Percentiles rank a stretch among this genome's conserved stretches.
Conservation (phyloP, 1,284 basidiomycete genomes). For the Somion occarium region DNA sequence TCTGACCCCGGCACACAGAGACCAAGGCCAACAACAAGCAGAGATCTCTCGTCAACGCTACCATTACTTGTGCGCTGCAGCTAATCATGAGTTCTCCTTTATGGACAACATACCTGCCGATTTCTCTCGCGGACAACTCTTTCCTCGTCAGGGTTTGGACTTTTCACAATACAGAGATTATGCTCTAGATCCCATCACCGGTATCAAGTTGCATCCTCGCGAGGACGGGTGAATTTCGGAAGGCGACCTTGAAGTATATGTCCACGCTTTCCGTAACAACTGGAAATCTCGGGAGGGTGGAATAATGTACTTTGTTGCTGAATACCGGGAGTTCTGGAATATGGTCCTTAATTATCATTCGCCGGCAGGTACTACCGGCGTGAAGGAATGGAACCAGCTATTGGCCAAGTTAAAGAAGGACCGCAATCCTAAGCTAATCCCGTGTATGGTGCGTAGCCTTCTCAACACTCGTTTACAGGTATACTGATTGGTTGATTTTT, state of each 20-base stretch:
- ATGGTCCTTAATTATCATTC: slow-evolving; percentile 22
- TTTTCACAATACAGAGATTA: slow-evolving; percentile 12
- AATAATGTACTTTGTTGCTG: slow-evolving; percentile 13
- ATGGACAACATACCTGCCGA: slow-evolving; percentile 4
- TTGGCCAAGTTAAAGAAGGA: slow-evolving; percentile 14
- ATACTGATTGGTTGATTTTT: not conserved
- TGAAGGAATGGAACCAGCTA: slow-evolving; percentile 17
- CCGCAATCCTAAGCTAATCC: slow-evolving; percentile 15
- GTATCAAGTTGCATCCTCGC: slow-evolving; percentile 19
- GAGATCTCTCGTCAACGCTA: slow-evolving; percentile 10
- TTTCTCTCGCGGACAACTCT: slow-evolving; percentile 5
- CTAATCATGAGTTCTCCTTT: slow-evolving; percentile 5
- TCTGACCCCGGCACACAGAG: not conserved
- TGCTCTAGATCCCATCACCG: slow-evolving; percentile 12
- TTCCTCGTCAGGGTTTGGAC: slow-evolving; percentile 9
- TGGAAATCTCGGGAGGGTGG: slow-evolving; percentile 21
- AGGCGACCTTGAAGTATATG: slow-evolving; percentile 18
- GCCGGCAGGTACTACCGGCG: slow-evolving; percentile 16
- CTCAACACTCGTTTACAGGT: not conserved
- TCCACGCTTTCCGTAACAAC: slow-evolving; percentile 6
- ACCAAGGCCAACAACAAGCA: slow-evolving; percentile 8
- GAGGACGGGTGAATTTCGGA: slow-evolving; percentile 19
- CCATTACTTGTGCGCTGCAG: slow-evolving; percentile 15
- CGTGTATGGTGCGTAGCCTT: slow-evolving; percentile 19
- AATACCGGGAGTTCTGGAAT: slow-evolving; percentile 19